Evolutionary conservation across 148 eudicot genomes (phyloP), one percentile per base, ranked within the genome.

Genomic region (Limonium bicolor): DNA sequence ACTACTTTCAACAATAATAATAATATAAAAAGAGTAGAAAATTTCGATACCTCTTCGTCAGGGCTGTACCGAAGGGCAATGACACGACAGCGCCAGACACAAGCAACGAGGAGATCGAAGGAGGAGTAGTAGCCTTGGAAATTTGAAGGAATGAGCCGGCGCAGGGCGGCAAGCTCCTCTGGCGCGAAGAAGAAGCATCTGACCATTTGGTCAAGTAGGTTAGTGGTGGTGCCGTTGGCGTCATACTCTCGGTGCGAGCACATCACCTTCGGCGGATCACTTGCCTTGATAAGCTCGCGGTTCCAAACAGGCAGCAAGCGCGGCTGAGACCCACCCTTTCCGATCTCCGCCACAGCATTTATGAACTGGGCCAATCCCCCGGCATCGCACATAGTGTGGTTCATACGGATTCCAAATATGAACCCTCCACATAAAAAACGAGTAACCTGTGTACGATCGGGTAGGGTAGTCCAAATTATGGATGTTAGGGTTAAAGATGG

Each of bases 51-150:
- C 26, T 41, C 14, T 56, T 63, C 42, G 4, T 25, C 6, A 0
- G 48, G 44, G 24, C 46, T 19, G 6, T 14, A 36, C 39, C 17
- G 14, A 0, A 56, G 48, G 0, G 68, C 57, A 4, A 23, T 43
- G 7, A 54, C 51, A 6, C 68, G 62, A 7, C 68, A 63, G 1
- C 58, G 62, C 68, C 68, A 63, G 13, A 63, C 4, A 6, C 31
- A 36, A 3, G 68, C 63, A 1, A 39, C 36, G 5, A 58, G 9
- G 22, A 45, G 36, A 1, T 64, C 63, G 9, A 51, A 64, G 3
- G 27, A 31, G 18, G 36, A 22, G 42, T 28, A 42, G 1, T 11
- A 5, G 12, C 15, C 15, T 4, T 13, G 16, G 4, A 18, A 38
- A 1, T 15, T 56, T 51, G 22, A 17, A 9, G 15, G 39, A 4